These are phyloP conservation scores for Escovopsis sp. DNA, from an alignment of 2,329 filamentous ascomycete species.

Conservation along the genomic window DNA sequence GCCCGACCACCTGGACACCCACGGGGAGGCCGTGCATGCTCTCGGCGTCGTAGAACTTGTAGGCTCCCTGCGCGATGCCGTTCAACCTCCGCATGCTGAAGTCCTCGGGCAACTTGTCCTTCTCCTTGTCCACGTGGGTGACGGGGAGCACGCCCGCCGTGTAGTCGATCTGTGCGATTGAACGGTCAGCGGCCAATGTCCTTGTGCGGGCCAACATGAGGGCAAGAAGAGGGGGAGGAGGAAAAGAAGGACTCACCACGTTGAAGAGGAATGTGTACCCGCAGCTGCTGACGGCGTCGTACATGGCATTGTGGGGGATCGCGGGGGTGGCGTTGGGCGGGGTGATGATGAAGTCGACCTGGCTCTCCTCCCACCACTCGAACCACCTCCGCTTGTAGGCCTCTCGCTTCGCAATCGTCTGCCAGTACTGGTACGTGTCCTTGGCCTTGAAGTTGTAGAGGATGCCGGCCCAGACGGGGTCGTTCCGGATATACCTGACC, in stretches of 20 bases:
- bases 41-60: constrained; percentile 68
- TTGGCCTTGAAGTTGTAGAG: constrained; percentile 61
- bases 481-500: constrained; percentile 68
- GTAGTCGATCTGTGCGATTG: constrained; percentile 58
- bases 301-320: constrained; percentile 75
- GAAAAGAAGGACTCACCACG: constrained; percentile 36
- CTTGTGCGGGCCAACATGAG: neutral
- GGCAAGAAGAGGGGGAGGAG: no score
- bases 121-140: constrained; percentile 59
- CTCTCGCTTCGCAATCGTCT: constrained; percentile 63
- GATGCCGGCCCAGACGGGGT: constrained; percentile 64
- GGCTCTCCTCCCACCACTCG: constrained; percentile 64
- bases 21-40: constrained; percentile 83
- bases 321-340: constrained; percentile 87
- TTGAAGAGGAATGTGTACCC: constrained; percentile 94
- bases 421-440: constrained; percentile 66
- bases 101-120: constrained; percentile 48
- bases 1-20: constrained; percentile 69
- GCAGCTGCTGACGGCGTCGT: constrained; percentile 69
- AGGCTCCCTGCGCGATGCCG: constrained; percentile 66
- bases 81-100: constrained; percentile 55
- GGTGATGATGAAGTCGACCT: constrained; percentile 65
- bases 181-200: neutral
- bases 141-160: constrained; percentile 70
- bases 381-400: constrained; percentile 65